A percentile compares a stretch with the other conserved stretches of the same genome.
phyloP scores from a whole-genome alignment of 1,284 basidiomycete genomes.

The Sphaerobolus stellatus region DNA sequence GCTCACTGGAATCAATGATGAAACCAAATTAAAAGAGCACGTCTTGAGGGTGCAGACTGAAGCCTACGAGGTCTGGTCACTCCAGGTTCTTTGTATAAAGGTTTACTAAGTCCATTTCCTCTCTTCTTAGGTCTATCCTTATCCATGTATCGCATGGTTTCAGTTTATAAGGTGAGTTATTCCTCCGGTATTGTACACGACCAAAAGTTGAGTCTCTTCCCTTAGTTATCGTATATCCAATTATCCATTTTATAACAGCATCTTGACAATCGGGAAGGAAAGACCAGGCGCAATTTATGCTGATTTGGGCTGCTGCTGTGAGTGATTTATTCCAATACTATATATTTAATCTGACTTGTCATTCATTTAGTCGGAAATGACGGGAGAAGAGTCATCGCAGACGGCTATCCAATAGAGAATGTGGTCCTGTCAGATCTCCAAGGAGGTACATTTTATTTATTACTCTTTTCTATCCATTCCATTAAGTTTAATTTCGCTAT shows the following conservation, averaged over 20 bases:
- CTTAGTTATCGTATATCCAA: conserved; percentile 1
- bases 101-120: not conserved
- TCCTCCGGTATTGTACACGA: not conserved
- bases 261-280: conserved; percentile 13
- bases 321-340: not conserved
- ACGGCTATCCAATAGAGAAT: conserved; percentile 27
- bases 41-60: conserved; percentile 6
- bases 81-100: not conserved
- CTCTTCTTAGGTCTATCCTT: conserved; percentile 1
- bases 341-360: not conserved
- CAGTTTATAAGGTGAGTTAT: conserved; percentile 1
- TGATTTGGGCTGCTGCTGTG: conserved; percentile 18
- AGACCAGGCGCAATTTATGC: conserved; percentile 14
- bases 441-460: conserved; percentile 12
- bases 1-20: conserved; percentile 10
- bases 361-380: conserved; percentile 25
- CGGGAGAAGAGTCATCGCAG: conserved; percentile 22
- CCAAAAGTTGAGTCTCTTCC: not conserved
- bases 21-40: conserved; percentile 1
- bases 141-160: conserved; percentile 11
- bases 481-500: conserved; percentile 19
- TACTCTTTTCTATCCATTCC: not conserved
- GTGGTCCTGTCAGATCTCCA: conserved; percentile 25
- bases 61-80: conserved; percentile 5
- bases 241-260: conserved; percentile 7